Evolutionary conservation across 352 stramenopile species (phyloP).

Genomic region (Globisporangium mamillatum): DNA sequence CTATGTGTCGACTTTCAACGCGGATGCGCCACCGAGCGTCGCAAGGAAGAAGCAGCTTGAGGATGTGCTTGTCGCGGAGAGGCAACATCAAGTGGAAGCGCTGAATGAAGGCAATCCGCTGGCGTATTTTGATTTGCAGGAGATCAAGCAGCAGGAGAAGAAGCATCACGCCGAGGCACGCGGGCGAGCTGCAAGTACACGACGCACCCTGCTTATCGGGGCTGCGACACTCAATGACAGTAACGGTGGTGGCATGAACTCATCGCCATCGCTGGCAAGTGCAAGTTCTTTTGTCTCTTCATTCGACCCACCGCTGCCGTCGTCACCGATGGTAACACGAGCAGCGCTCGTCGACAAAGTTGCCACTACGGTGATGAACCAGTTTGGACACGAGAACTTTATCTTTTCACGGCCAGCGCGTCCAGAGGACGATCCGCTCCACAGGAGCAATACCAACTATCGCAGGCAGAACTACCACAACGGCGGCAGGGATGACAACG

Average conservation of each 20-base stretch:
- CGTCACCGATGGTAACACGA: background rate
- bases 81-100: constrained; percentile 24
- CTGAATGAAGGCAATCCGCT: constrained; percentile 67
- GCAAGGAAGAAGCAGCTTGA: constrained; percentile 31
- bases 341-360: constrained; percentile 13
- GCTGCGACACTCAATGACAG: background rate
- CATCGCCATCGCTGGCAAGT: background rate
- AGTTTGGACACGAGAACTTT: constrained; percentile 66
- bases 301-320: constrained; percentile 15
- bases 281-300: background rate
- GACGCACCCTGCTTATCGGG: constrained; percentile 21
- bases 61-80: constrained; percentile 33
- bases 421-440: background rate
- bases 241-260: background rate
- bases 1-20: constrained; percentile 52
- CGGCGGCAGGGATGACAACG: background rate
- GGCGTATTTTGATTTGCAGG: constrained; percentile 47
- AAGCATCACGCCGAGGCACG: constrained; percentile 23
- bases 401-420: constrained; percentile 51
- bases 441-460: background rate
- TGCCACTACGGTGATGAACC: constrained; percentile 34
- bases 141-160: constrained; percentile 28
- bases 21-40: constrained; percentile 39
- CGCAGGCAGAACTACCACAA: background rate
- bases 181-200: constrained; percentile 22